These are phyloP conservation scores for Schwanniomyces pseudopolymorphus DNA, from an alignment of 805 yeast genomes.

Conservation along the genomic window DNA sequence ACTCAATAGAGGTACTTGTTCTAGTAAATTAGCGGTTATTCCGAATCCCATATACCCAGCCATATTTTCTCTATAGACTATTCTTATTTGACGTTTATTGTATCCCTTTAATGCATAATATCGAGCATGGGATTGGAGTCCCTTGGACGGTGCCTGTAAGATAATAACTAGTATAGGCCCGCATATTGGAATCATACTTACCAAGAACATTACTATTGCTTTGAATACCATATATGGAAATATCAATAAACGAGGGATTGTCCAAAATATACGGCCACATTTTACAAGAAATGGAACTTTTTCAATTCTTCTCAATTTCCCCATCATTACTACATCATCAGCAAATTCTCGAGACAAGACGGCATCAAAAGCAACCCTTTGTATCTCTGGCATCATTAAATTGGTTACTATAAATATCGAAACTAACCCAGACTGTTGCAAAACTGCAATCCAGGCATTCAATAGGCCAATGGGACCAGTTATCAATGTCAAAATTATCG, in stretches of 20 bases:
- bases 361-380: slow-evolving; percentile 47
- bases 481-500: slow-evolving; percentile 39
- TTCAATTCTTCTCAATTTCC: slow-evolving; percentile 30
- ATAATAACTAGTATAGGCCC: slow-evolving; percentile 58
- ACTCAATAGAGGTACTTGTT: slow-evolving; percentile 53
- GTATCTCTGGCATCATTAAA: slow-evolving; percentile 48
- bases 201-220: slow-evolving; percentile 30
- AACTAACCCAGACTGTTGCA: slow-evolving; percentile 43
- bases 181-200: slow-evolving; percentile 53
- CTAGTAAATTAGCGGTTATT: slow-evolving; percentile 48
- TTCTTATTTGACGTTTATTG: slow-evolving; percentile 39
- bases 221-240: slow-evolving; percentile 44
- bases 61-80: slow-evolving; percentile 31
- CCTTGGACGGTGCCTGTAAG: slow-evolving; percentile 55
- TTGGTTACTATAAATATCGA: slow-evolving; percentile 43
- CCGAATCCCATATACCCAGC: slow-evolving; percentile 55
- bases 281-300: slow-evolving; percentile 29
- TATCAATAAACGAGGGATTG: slow-evolving; percentile 34
- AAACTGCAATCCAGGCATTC: slow-evolving; percentile 43
- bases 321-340: slow-evolving; percentile 43
- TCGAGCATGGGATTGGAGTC: slow-evolving; percentile 50
- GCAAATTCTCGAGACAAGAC: slow-evolving; percentile 46
- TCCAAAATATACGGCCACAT: slow-evolving; percentile 27
- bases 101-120: slow-evolving; percentile 59
- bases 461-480: slow-evolving; percentile 53